Conservation (phyloP, 768 basidiomycete genomes). For the Phanerochaete carnosa region DNA sequence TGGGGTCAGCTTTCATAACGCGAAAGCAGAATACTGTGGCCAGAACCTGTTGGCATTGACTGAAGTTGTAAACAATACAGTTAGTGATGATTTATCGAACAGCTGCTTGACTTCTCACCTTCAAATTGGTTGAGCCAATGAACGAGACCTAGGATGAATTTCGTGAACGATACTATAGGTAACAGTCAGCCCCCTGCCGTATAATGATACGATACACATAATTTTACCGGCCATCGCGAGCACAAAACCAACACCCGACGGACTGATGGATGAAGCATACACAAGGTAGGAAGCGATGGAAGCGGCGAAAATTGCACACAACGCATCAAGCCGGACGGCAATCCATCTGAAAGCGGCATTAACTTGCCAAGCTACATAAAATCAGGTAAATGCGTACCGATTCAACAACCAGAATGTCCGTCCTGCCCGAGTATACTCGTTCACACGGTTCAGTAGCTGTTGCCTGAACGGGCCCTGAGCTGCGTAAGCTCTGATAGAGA, state of each 20-base stretch:
- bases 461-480: conserved; percentile 42
- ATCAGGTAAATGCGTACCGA: conserved; percentile 11
- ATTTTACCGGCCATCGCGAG: conserved; percentile 37
- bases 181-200: background rate
- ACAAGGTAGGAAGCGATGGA: conserved; percentile 48
- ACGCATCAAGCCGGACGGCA: conserved; percentile 48
- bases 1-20: background rate
- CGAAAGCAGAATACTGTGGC: background rate
- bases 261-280: conserved; percentile 32
- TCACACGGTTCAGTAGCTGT: conserved; percentile 42
- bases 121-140: conserved; percentile 41
- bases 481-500: conserved; percentile 55
- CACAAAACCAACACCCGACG: conserved; percentile 32
- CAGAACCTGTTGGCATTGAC: conserved; percentile 37
- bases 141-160: conserved; percentile 49
- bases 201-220: background rate
- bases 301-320: conserved; percentile 48
- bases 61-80: conserved; percentile 22
- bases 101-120: conserved; percentile 25
- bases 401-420: conserved; percentile 48
- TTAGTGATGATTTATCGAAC: conserved; percentile 44
- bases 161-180: conserved; percentile 46
- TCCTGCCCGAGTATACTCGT: conserved; percentile 41
- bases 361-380: background rate
- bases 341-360: conserved; percentile 37